These are phyloP conservation scores for Teunomyces barrocoloradensis DNA, from an alignment of 805 yeast species.

Conservation along the genomic window DNA sequence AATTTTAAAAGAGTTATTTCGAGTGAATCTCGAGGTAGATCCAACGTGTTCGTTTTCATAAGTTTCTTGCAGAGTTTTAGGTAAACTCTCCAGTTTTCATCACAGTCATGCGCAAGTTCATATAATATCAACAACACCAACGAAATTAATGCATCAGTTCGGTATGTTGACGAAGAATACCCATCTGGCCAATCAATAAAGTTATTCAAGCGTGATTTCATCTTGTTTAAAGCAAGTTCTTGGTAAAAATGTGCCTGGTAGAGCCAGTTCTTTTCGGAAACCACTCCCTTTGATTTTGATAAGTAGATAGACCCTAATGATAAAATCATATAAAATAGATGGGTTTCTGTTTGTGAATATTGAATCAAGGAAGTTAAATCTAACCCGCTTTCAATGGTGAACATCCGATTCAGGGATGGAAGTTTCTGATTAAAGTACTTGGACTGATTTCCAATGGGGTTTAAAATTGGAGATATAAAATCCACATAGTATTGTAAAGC, in stretches of 20 bases:
- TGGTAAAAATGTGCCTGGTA: slow-evolving; percentile 15
- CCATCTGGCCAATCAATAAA: slow-evolving; percentile 3
- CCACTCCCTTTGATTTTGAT: slow-evolving; percentile 12
- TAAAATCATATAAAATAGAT: slow-evolving; percentile 22
- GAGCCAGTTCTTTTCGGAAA: slow-evolving; percentile 16
- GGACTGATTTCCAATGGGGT: slow-evolving; percentile 20
- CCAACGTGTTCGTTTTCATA: slow-evolving; percentile 15
- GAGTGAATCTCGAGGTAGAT: slow-evolving; percentile 15
- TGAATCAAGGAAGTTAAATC: slow-evolving; percentile 20
- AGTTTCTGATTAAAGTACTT: slow-evolving; percentile 8
- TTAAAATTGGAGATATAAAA: slow-evolving; percentile 26
- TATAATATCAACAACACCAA: slow-evolving; percentile 22
- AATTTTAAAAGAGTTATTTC: slow-evolving; percentile 20
- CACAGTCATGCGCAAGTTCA: slow-evolving; percentile 27
- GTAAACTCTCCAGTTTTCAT: slow-evolving; percentile 20
- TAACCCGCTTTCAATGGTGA: slow-evolving; percentile 23
- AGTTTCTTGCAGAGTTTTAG: slow-evolving; percentile 17
- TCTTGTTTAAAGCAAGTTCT: slow-evolving; percentile 14
- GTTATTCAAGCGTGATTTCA: slow-evolving; percentile 5
- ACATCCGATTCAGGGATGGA: slow-evolving; percentile 7
- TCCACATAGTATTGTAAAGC: slow-evolving; percentile 25
- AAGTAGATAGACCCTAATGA: slow-evolving; percentile 26
- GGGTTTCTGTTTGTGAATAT: slow-evolving; percentile 21
- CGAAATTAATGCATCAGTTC: slow-evolving; percentile 18
- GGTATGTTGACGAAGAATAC: slow-evolving; percentile 1